Base-by-base conservation (phyloP, 2,329 filamentous ascomycete species). In the Verticillium longisporum region DNA sequence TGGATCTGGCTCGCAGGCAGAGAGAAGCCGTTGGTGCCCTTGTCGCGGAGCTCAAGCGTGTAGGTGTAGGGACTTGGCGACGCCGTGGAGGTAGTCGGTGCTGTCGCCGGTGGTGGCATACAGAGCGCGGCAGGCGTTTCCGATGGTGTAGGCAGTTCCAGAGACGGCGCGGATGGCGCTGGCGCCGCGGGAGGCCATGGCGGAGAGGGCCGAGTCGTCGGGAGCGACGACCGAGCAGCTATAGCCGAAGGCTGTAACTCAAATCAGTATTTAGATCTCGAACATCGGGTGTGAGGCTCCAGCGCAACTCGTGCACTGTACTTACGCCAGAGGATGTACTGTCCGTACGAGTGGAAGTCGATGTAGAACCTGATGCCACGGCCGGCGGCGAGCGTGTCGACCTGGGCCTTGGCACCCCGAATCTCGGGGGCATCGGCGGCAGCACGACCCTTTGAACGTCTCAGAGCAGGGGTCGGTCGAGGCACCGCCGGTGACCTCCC, bases 341-440 rank as follows among this genome's bases (percentile, higher is more conserved):
- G 85, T 11, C 79, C 81, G 72, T 87, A 89, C 0, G 83, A 80
- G 73, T 89, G 87, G 69, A 83, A 84, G 72, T 89, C 87, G 64
- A 89, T 82, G 72, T 83, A 89, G 2, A 87, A 75, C 67, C 83
- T 81, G 50, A 88, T 74, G 1, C 83, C 82, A 63, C 82, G 77
- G 3, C 65, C 60, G 9, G 60, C 68, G 4, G 75, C 72, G 21
- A 85, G 65, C 14, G 70, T 66, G 59, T 77, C 74, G 15, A 83
- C 71, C 57, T 79, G 79, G 2, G 75, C 73, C 45, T 77, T 77
- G 21, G 85, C 71, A 1, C 73, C 78, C 63, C 73, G 72, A 64
- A 74, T 81, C 69, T 84, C 81, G 2, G 78, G 77, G 1, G 75
- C 72, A 63, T 80, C 77, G n/a, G 74, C 74, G 1, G 76, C 69